Percentiles rank a stretch among this genome's conserved stretches.
phyloP scores from a whole-genome alignment of 345 rosid species.

The Syzygium grande region DNA sequence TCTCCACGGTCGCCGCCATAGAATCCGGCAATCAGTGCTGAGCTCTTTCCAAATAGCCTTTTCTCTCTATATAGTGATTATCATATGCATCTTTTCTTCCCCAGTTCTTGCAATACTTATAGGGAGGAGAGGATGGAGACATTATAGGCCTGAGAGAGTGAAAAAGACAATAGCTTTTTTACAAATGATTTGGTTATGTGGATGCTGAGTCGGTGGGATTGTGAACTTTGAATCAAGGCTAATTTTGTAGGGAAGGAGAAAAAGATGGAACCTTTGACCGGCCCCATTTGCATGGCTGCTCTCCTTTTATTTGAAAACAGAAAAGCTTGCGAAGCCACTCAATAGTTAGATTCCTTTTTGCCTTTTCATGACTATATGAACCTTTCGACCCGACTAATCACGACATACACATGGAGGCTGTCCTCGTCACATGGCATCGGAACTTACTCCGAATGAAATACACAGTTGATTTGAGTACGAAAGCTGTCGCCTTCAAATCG shows the following conservation, averaged over 20 bases:
- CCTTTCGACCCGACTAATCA: neutral
- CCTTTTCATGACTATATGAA: neutral
- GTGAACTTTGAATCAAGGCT: neutral
- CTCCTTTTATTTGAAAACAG: neutral
- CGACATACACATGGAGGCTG: accelerated
- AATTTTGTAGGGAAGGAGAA: neutral
- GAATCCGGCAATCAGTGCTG: neutral
- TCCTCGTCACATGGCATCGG: accelerated
- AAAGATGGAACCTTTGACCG: neutral
- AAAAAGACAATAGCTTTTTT: neutral
- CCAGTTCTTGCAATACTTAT: neutral
- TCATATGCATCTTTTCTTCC: neutral
- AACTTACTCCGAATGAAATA: neutral
- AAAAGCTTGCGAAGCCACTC: neutral
- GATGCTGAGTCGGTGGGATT: neutral
- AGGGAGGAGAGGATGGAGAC: neutral
- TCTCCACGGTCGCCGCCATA: neutral
- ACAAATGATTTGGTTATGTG: neutral
- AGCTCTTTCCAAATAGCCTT: neutral
- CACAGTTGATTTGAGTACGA: neutral
- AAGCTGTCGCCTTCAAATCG: neutral
- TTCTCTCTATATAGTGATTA: neutral
- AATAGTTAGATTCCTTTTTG: neutral
- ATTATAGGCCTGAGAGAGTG: neutral
- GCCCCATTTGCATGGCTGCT: neutral